These are phyloP conservation scores for Pestalotiopsis sp. DNA, from an alignment of 2,329 filamentous ascomycete species.

Conservation along the genomic window DNA sequence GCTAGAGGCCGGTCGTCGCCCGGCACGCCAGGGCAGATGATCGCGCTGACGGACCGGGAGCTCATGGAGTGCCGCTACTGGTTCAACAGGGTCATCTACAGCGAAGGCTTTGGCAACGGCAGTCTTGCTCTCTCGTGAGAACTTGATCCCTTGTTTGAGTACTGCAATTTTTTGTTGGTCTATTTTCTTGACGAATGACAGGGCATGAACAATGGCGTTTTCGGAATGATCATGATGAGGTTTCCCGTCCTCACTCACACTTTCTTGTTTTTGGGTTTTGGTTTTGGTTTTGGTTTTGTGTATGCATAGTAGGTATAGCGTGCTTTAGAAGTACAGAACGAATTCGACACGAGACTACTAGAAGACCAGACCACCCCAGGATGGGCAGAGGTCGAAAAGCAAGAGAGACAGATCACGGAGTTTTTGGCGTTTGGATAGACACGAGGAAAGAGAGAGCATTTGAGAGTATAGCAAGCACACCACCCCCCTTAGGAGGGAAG, in stretches of 20 bases:
- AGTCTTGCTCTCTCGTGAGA: constrained; percentile 10
- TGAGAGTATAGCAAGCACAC: too few relatives aligned
- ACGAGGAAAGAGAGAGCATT: too few relatives aligned
- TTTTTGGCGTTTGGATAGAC: too few relatives aligned
- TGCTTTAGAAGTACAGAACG: too few relatives aligned
- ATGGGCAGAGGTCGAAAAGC: too few relatives aligned
- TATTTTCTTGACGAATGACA: not conserved
- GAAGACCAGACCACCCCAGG: too few relatives aligned
- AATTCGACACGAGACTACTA: too few relatives aligned
- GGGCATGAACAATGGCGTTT: not conserved
- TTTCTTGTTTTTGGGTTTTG: not conserved
- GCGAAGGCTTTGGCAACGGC: constrained; percentile 44
- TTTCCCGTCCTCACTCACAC: not conserved
- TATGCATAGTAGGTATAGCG: too few relatives aligned
- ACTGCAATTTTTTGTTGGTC: not conserved
- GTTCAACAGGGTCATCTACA: constrained; percentile 57
- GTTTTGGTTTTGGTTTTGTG: too few relatives aligned
- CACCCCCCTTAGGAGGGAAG: too few relatives aligned
- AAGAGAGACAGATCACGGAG: too few relatives aligned
- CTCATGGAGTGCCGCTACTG: constrained; percentile 60
- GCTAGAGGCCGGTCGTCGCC: constrained; percentile 31
- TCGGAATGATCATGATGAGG: not conserved
- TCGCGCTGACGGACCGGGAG: constrained; percentile 46
- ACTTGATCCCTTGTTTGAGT: not conserved
- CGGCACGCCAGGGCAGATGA: constrained; percentile 48